Conservation (phyloP, 1,139 yeast species). For the Chernovozyma sophiae-reginae region DNA sequence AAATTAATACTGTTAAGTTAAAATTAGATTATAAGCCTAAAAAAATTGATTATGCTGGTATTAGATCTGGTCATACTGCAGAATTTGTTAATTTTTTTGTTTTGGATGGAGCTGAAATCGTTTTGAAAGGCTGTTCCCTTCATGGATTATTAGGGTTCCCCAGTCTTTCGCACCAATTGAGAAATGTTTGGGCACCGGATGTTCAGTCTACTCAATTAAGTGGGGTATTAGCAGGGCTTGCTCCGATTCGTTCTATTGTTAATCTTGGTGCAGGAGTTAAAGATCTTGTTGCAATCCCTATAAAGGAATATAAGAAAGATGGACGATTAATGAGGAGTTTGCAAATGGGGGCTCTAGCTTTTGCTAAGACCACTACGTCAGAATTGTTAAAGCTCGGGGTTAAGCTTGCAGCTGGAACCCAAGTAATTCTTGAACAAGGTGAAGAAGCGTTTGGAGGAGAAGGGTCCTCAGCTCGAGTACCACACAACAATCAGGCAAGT, state of each 20-base stretch:
- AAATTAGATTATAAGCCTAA: slow-evolving; percentile 91
- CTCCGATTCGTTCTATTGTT: slow-evolving; percentile 75
- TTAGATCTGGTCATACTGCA: slow-evolving; percentile 79
- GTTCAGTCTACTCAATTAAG: slow-evolving; percentile 73
- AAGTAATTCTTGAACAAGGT: slow-evolving; percentile 71
- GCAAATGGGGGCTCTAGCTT: slow-evolving; percentile 73
- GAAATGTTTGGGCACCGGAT: slow-evolving; percentile 81
- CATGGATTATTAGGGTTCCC: slow-evolving; percentile 78
- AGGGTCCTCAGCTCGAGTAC: slow-evolving; percentile 45
- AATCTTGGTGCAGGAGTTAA: slow-evolving; percentile 76
- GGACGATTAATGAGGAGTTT: slow-evolving; percentile 67
- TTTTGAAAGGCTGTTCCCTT: slow-evolving; percentile 55
- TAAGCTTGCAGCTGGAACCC: slow-evolving; percentile 86
- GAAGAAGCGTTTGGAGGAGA: slow-evolving; percentile 73
- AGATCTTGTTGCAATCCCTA: slow-evolving; percentile 69
- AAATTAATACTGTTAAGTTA: slow-evolving; percentile 57
- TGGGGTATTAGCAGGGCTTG: slow-evolving; percentile 77
- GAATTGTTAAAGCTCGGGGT: slow-evolving; percentile 82
- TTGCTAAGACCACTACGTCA: slow-evolving; percentile 75
- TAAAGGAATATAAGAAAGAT: slow-evolving; percentile 69
- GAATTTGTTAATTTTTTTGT: slow-evolving; percentile 87
- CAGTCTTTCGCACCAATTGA: slow-evolving; percentile 51
- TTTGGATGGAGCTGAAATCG: slow-evolving; percentile 77
- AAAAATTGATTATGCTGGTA: slow-evolving; percentile 75
- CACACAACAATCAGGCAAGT: slow-evolving; percentile 8